A percentile compares a stretch with the other conserved stretches of the same genome.
Evolutionary conservation across 495 filamentous ascomycete genomes (phyloP).

Genomic region (Aspergillus diversus): DNA sequence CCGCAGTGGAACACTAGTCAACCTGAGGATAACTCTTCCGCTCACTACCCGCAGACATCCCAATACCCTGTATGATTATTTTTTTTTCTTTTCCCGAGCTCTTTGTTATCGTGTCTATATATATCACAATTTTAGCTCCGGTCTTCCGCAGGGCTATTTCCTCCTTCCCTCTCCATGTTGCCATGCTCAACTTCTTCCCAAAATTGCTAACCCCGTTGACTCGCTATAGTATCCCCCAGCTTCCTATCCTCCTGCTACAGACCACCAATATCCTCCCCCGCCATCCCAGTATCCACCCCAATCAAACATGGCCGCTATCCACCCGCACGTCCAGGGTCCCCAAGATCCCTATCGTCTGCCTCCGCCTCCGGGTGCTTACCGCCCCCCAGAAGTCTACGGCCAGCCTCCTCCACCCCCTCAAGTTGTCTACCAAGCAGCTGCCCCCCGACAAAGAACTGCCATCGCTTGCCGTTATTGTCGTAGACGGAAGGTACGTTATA

Average conservation of each 20-base stretch:
- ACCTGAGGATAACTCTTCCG: conserved; percentile 43
- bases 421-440: conserved; percentile 66
- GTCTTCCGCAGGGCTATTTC: conserved; percentile 2
- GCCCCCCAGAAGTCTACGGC: conserved; percentile 49
- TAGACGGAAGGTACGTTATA: conserved; percentile 70
- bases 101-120: conserved; percentile 17
- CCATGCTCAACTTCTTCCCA: conserved; percentile 13
- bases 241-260: conserved; percentile 44
- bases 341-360: conserved; percentile 47
- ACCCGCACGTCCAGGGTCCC: conserved; percentile 36
- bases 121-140: conserved; percentile 10
- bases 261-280: conserved; percentile 41
- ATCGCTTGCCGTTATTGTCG: conserved; percentile 87
- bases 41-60: conserved; percentile 37
- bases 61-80: conserved; percentile 50
- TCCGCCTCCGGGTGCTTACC: conserved; percentile 48
- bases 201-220: background rate
- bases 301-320: conserved; percentile 46
- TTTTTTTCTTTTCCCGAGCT: conserved; percentile 17
- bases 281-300: conserved; percentile 41
- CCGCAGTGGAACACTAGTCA: conserved; percentile 50
- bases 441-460: conserved; percentile 77
- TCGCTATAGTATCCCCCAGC: conserved; percentile 39
- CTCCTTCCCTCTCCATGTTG: conserved; percentile 12
- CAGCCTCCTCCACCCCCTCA: conserved; percentile 45